phyloP scores from a whole-genome alignment of 192 early-diverging fungal genomes.

The Umbelopsis isabellina region DNA sequence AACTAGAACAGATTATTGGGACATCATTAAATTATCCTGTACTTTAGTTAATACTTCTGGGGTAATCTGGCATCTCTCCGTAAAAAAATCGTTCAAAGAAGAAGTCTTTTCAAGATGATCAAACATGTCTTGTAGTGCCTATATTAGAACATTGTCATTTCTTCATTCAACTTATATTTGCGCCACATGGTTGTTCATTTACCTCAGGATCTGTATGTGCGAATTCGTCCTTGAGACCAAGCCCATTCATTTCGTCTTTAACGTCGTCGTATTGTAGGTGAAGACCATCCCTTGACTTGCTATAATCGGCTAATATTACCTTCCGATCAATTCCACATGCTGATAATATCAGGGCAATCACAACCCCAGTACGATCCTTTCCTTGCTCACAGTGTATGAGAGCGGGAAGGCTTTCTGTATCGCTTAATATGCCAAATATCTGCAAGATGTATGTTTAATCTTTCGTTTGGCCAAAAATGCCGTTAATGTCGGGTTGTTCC shows the following conservation, averaged over 20 bases:
- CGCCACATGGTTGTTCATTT: not conserved
- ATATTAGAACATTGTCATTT: not conserved
- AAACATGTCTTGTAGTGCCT: constrained; percentile 12
- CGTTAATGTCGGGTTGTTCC: not conserved
- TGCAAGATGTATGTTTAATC: not conserved
- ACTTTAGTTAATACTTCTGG: no score
- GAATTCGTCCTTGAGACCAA: not conserved
- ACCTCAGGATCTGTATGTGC: not conserved
- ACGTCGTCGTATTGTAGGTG: not conserved
- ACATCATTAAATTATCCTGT: no score
- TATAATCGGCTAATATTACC: not conserved
- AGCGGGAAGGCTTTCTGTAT: not conserved
- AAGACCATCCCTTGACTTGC: not conserved
- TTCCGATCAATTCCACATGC: not conserved
- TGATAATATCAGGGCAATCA: not conserved
- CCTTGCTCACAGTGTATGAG: constrained; percentile 3
- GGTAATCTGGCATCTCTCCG: not conserved
- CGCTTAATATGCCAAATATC: not conserved
- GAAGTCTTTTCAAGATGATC: not conserved
- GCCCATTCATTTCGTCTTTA: constrained; percentile 4
- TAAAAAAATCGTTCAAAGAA: not conserved
- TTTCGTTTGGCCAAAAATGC: not conserved
- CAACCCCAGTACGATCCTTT: not conserved
- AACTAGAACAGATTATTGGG: no score
- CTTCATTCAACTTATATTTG: not conserved